Conservation (phyloP, 2,329 filamentous ascomycete species). For the Verticillium alfalfae region DNA sequence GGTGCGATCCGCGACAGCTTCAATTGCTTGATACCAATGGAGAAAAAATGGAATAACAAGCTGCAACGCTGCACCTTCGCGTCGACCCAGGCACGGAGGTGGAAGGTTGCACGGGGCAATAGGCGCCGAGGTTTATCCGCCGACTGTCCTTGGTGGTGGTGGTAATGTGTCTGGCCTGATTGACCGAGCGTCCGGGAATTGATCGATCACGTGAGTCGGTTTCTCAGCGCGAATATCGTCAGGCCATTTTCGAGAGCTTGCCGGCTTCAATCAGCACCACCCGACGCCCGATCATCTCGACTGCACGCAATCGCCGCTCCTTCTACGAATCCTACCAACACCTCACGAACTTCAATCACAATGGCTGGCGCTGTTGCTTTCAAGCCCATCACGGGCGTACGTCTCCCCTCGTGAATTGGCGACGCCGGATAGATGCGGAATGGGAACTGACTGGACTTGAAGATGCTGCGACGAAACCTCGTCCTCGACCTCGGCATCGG, state of each 20-base stretch:
- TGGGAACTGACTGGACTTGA: slow-evolving; percentile 24
- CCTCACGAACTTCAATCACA: slow-evolving; percentile 19
- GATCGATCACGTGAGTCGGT: slow-evolving; percentile 2
- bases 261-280: not conserved
- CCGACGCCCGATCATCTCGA: not conserved
- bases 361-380: slow-evolving; percentile 38
- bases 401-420: slow-evolving; percentile 14
- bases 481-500: slow-evolving; percentile 50
- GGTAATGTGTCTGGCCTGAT: not conserved
- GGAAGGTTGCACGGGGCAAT: not conserved
- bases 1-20: not conserved
- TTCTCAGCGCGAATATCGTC: slow-evolving; percentile 2
- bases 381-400: slow-evolving; percentile 55
- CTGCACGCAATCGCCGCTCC: not conserved
- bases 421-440: slow-evolving; percentile 2
- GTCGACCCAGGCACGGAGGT: not conserved
- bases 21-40: not conserved
- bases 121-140: not conserved
- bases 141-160: not conserved
- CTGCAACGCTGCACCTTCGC: not conserved
- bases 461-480: slow-evolving; percentile 58
- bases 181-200: not conserved
- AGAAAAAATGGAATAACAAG: not conserved
- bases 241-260: slow-evolving; percentile 2
- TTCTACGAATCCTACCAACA: slow-evolving; percentile 2